Evolutionary conservation across 2,329 filamentous ascomycete genomes (phyloP).

Genomic region (Pezicula radicicola): DNA sequence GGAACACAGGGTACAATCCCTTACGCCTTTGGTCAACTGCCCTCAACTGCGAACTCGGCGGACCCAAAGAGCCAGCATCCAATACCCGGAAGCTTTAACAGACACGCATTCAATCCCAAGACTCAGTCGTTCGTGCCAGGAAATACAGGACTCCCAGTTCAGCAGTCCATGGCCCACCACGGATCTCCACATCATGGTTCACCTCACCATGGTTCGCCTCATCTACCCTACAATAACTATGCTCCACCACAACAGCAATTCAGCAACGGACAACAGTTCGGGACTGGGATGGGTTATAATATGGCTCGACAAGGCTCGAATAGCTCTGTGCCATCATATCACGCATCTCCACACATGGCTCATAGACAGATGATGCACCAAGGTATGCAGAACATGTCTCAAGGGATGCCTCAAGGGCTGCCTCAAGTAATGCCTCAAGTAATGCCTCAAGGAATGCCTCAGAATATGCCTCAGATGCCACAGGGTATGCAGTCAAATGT

Average conservation of each 20-base stretch:
- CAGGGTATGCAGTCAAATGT: slow-evolving; percentile 22
- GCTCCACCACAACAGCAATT: slow-evolving; percentile 28
- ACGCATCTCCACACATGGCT: slow-evolving; percentile 31
- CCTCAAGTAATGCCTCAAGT: slow-evolving; percentile 21
- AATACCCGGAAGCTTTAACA: slow-evolving; percentile 78
- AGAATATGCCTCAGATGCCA: slow-evolving; percentile 9
- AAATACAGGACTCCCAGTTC: slow-evolving; percentile 46
- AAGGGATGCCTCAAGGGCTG: slow-evolving; percentile 16
- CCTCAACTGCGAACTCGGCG: slow-evolving; percentile 64
- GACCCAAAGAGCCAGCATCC: slow-evolving; percentile 77
- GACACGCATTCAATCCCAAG: slow-evolving; percentile 89
- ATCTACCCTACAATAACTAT: slow-evolving; percentile 39
- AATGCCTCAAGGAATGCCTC: slow-evolving; percentile 17
- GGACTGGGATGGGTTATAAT: slow-evolving; percentile 28
- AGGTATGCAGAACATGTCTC: slow-evolving; percentile 22
- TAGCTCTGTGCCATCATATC: slow-evolving; percentile 31
- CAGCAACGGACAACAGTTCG: slow-evolving; percentile 16
- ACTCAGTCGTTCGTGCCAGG: slow-evolving; percentile 86
- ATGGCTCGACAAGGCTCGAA: slow-evolving; percentile 33
- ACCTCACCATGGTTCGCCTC: slow-evolving; percentile 36
- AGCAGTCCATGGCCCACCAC: slow-evolving; percentile 32
- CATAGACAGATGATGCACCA: slow-evolving; percentile 31
- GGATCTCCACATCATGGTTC: slow-evolving; percentile 28
- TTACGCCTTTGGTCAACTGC: slow-evolving; percentile 79
- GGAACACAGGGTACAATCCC: slow-evolving; percentile 37